Evolutionary conservation across 192 early-diverging fungal genomes (phyloP), one percentile per base, ranked within the genome.

Genomic region (Entomortierella chlamydospora): DNA sequence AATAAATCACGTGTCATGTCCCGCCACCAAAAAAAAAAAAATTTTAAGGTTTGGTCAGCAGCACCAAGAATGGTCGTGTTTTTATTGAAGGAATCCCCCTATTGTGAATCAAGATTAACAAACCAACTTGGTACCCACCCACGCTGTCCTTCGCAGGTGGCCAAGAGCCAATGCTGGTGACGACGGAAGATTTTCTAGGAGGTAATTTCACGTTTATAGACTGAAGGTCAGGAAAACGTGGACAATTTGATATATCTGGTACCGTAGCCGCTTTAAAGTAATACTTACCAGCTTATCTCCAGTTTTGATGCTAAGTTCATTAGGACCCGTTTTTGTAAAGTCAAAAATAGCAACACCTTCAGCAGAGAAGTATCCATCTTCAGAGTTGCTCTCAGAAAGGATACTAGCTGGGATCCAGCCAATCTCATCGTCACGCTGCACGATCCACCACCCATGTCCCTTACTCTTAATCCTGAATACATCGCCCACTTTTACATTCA

Each of bases 381-480:
- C 83, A 17, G 81, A 73, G 28, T 59, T 83, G 43, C 67, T 88
- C 49, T 87, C 85, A 7, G 83, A 69, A 33, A 90, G 54, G 50
- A 84, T 88, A 29, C 84, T 87, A 2, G 85, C 72, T 9, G 90
- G 90, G 31, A 90, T 88, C 86, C 87, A 91, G 20, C 89, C 89
- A 42, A 73, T 55, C 51, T 72, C 77, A 1, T 86, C 89, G 23
- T 86, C 80, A 26, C 83, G 73, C 57, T 90, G 85, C 28, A 88
- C 90, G 11, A 84, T 67, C 73, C 86, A 89, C 90, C 91, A 91
- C 45, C 86, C 90, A 15, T 76, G 69, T 9, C 88, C 87, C 58
- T 83, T 84, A 31, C 72, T 81, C 39, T 85, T 73, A 50, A 92
- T 89, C 50, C 70, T 79, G 71, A 91, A 89, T 43, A 83, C 74